Percentiles rank a stretch among this genome's conserved stretches.
Conservation (phyloP, 305 asterid genomes). For the Solanum aculeatissimum region DNA sequence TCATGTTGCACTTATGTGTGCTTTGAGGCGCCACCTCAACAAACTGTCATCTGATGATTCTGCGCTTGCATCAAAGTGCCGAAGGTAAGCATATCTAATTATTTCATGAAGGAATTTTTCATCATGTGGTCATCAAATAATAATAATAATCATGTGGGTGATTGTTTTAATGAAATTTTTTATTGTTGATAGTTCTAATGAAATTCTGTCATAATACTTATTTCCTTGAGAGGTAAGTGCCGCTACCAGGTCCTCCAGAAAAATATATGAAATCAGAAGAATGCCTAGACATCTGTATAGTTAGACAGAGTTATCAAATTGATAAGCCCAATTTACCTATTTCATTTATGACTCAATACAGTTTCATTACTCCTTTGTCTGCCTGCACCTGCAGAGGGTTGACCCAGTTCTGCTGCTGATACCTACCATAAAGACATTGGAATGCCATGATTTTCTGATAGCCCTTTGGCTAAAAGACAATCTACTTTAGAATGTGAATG, state of each 20-base stretch:
- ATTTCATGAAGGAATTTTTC: background rate
- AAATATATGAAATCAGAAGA: background rate
- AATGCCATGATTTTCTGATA: background rate
- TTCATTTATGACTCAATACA: background rate
- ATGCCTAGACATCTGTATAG: background rate
- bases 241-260: background rate
- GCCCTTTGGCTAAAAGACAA: background rate
- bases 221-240: background rate
- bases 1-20: constrained; percentile 73
- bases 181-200: background rate
- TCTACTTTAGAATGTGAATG: background rate
- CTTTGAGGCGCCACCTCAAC: constrained; percentile 59
- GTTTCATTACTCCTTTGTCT: background rate
- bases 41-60: constrained; percentile 59
- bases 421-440: background rate
- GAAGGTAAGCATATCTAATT: constrained; percentile 34
- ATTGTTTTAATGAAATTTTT: background rate
- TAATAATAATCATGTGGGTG: background rate
- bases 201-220: background rate
- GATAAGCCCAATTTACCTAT: background rate
- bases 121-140: background rate
- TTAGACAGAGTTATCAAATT: background rate
- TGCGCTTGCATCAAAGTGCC: constrained; percentile 57
- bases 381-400: background rate
- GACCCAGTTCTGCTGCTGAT: background rate